phyloP scores from a whole-genome alignment of 1,284 basidiomycete species.

The Sphaerobolus stellatus region DNA sequence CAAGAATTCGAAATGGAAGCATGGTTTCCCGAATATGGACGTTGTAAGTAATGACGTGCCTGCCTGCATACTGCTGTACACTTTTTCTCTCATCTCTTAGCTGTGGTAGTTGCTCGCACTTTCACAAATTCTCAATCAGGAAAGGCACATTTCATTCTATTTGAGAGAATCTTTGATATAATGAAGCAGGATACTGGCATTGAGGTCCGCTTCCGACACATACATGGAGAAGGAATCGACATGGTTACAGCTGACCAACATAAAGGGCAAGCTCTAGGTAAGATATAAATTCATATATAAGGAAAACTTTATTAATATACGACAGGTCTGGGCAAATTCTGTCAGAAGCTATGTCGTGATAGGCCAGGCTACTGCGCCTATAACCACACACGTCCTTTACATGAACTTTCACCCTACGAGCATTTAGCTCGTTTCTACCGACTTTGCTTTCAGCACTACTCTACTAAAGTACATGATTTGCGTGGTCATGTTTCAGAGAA shows the following conservation, averaged over 20 bases:
- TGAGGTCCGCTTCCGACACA: constrained; percentile 21
- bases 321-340: background rate
- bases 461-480: background rate
- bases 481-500: background rate
- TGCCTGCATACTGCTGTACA: background rate
- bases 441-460: constrained; percentile 8
- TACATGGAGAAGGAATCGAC: constrained; percentile 24
- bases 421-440: constrained; percentile 7
- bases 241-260: constrained; percentile 25
- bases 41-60: constrained; percentile 20
- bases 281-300: background rate
- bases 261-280: constrained; percentile 27
- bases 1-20: constrained; percentile 29
- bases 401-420: constrained; percentile 2
- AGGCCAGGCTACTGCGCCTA: background rate
- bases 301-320: background rate
- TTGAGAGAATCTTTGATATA: constrained; percentile 21
- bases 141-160: constrained; percentile 23
- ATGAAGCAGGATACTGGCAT: constrained; percentile 19
- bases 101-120: constrained; percentile 20
- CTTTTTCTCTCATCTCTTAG: constrained; percentile 3
- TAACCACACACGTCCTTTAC: background rate
- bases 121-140: constrained; percentile 27
- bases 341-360: background rate
- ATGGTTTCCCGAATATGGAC: constrained; percentile 21